phyloP scores from a whole-genome alignment of 2,329 filamentous ascomycete genomes.

The Herpotrichia juniperi region DNA sequence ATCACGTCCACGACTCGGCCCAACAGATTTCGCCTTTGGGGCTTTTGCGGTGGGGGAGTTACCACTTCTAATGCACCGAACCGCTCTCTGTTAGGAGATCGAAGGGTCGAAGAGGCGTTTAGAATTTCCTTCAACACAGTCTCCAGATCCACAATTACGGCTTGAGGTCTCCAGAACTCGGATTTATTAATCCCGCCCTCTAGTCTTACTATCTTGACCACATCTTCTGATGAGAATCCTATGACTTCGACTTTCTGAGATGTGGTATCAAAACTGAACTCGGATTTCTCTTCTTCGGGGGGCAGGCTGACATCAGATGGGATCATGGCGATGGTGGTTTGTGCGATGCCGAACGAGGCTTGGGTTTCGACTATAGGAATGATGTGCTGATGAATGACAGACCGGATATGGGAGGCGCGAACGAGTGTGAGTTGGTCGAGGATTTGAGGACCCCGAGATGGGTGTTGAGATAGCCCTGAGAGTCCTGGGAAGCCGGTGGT shows the following conservation, averaged over 20 bases:
- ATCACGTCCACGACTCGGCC: constrained; percentile 28
- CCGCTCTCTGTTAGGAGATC: constrained; percentile 7
- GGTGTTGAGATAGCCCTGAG: no score
- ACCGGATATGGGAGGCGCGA: constrained; percentile 48
- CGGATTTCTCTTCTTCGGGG: constrained; percentile 28
- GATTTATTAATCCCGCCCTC: constrained; percentile 47
- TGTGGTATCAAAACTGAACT: constrained; percentile 35
- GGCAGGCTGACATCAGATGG: constrained; percentile 49
- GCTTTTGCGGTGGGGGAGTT: constrained; percentile 7
- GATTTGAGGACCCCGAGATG: constrained; percentile 35
- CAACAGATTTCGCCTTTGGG: constrained; percentile 24
- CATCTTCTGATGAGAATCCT: constrained; percentile 48
- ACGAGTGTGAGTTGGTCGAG: constrained; percentile 46
- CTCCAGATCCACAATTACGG: constrained; percentile 50
- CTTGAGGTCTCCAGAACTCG: constrained; percentile 52
- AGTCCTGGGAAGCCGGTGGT: no score
- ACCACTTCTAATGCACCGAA: not conserved
- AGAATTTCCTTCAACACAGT: constrained; percentile 38
- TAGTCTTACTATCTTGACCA: constrained; percentile 48
- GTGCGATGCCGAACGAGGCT: constrained; percentile 49
- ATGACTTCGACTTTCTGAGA: constrained; percentile 41
- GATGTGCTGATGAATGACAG: constrained; percentile 47
- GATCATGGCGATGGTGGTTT: constrained; percentile 52
- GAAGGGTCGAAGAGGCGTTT: constrained; percentile 24
- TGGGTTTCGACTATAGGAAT: constrained; percentile 49